These are phyloP conservation scores for Clonostachys rhizophaga DNA, from an alignment of 2,329 filamentous ascomycete genomes.

Conservation along the genomic window DNA sequence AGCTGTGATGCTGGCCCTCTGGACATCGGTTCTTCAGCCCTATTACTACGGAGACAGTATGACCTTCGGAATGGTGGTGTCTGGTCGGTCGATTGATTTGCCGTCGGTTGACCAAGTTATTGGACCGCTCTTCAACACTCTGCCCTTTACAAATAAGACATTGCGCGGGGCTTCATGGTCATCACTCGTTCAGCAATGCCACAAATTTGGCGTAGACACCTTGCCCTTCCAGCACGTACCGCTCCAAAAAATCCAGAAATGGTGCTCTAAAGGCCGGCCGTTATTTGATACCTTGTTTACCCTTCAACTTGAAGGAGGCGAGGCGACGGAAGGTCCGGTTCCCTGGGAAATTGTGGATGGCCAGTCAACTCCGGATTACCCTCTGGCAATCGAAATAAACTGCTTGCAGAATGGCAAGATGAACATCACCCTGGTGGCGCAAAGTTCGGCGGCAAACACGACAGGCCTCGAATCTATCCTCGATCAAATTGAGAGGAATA, in stretches of 20 bases:
- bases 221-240: slow-evolving; percentile 70
- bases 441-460: slow-evolving; percentile 30
- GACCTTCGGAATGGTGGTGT: slow-evolving; percentile 70
- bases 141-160: slow-evolving; percentile 61
- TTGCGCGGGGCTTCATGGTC: slow-evolving; percentile 46
- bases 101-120: slow-evolving; percentile 62
- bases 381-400: slow-evolving; percentile 71
- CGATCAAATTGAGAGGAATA: slow-evolving; percentile 24
- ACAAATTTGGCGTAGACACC: slow-evolving; percentile 63
- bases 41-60: slow-evolving; percentile 31
- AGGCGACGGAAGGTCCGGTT: slow-evolving; percentile 14
- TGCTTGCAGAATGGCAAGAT: slow-evolving; percentile 43
- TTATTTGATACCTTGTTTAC: slow-evolving; percentile 82
- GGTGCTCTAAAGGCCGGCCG: slow-evolving; percentile 55
- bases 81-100: slow-evolving; percentile 70
- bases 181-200: slow-evolving; percentile 57
- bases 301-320: slow-evolving; percentile 56
- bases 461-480: slow-evolving; percentile 26
- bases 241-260: slow-evolving; percentile 75
- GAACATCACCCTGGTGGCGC: slow-evolving; percentile 54
- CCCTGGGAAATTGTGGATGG: slow-evolving; percentile 50
- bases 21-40: slow-evolving; percentile 57
- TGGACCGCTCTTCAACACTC: slow-evolving; percentile 86
- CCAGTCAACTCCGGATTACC: slow-evolving; percentile 58
- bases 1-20: slow-evolving; percentile 71